Conservation (phyloP, 2,329 filamentous ascomycete species). For the Aureobasidium musti region DNA sequence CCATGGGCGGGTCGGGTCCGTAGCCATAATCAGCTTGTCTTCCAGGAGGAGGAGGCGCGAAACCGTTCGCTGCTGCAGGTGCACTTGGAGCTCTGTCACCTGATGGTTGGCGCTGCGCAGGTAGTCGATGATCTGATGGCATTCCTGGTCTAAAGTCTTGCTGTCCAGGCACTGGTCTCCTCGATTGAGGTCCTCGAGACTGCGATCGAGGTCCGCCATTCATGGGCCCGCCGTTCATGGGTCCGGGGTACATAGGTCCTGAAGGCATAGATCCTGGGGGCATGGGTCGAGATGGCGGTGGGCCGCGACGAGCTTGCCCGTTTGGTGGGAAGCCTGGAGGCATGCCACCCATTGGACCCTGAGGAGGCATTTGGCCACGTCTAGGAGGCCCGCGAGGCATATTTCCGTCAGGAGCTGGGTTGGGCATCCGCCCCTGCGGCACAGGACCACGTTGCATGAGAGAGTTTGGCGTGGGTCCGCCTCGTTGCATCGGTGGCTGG, state of each 20-base stretch:
- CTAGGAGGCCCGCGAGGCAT: slow-evolving; percentile 7
- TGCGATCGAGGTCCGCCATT: slow-evolving; percentile 13
- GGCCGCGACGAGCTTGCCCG: slow-evolving; percentile 3
- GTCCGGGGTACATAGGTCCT: slow-evolving; percentile 12
- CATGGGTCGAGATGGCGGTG: background rate
- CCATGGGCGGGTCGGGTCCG: background rate
- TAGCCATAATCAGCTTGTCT: slow-evolving; percentile 16
- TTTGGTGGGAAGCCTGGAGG: background rate
- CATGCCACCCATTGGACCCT: background rate
- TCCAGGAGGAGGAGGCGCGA: slow-evolving; percentile 7
- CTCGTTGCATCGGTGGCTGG: slow-evolving; percentile 1
- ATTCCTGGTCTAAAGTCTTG: background rate
- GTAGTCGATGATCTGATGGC: background rate
- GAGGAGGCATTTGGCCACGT: background rate
- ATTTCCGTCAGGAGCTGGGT: background rate
- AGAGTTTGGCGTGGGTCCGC: background rate
- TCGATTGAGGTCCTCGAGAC: slow-evolving; percentile 5
- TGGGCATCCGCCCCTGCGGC: background rate
- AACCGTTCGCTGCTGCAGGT: background rate
- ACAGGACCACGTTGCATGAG: background rate
- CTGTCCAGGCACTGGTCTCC: slow-evolving; percentile 10
- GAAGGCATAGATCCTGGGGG: slow-evolving; percentile 25
- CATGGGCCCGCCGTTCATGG: background rate
- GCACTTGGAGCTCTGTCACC: slow-evolving; percentile 29
- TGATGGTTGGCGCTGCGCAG: background rate